Base-by-base conservation (phyloP, 768 basidiomycete genomes). In the Auriscalpium microsporum region DNA sequence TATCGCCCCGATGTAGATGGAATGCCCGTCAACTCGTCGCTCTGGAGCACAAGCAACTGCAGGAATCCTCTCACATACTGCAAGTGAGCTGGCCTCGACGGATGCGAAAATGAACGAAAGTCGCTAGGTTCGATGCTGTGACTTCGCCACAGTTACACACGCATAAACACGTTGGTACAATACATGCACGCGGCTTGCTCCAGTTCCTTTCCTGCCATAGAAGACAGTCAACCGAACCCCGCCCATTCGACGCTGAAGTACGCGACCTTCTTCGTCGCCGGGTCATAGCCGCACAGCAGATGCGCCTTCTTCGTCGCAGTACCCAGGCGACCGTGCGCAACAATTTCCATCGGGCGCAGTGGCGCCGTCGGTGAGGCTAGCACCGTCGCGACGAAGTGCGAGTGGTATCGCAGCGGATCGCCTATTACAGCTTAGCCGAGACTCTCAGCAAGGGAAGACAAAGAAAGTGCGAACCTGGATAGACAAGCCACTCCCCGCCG, bases 261-360 rank as follows among this genome's bases (percentile, higher is more conserved):
- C 0, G 83, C 80, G 2, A 82, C 89, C 58, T 76, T 70, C 44
- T 78, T 74, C 63, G 74, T 81, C 50, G 75, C 76, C 37, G 90
- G 85, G 63, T 95, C 84, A 87, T 89, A 96, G 35, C 85, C 82
- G 63, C 93, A 96, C 3, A 98, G 71, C 34, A 98, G 71, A 68
- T 97, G 94, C 0, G 92, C 83, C 71, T 99, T 99, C 70, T 97
- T 98, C 9, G 96, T 97, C 10, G 90, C 96, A 4, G 96, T 99
- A 1, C 95, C 96, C 36, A 99, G 71, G 36, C 96, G 79, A 16
- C 96, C 96, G 67, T 94, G 94, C 0, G 95, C 94, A 21, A 99
- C 89, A 47, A 99, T 81, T 68, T 98, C 93, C 83, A 95, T 90
- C 5, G 96, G 94, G 48, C 78, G 75, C 50, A 99, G 75, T 2